Evolutionary conservation across 768 basidiomycete genomes (phyloP), one percentile per base, ranked within the genome.

Genomic region (Cystofilobasidium bisporidii): DNA sequence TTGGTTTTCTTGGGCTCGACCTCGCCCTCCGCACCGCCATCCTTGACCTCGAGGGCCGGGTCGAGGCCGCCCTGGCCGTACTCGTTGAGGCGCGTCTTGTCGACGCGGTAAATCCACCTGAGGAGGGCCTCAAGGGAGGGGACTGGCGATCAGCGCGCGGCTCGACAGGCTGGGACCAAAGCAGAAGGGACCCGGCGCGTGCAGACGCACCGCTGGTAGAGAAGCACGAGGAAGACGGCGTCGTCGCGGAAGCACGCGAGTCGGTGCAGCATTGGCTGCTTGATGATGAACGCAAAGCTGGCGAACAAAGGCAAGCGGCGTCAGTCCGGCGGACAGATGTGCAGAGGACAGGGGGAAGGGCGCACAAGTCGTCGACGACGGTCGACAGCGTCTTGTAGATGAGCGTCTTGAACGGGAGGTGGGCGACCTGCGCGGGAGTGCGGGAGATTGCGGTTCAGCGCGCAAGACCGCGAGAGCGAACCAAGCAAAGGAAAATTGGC

Each of bases 61-160:
- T 50, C 26, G 48, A 50, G 48, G 4, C 45, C 45, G 26, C 91
- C 87, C 78, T 94, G 89, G 53, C 93, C 93, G 76, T 90, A 97
- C 55, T 62, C 94, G 78, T 99, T 99, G 72, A 90, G 83, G 72
- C 96, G 87, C 72, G 88, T 89, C 72, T 86, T 88, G 79, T 99
- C 96, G 75, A 97, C 82, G 48, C 90, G 86, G 81, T 99, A 99
- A 78, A 97, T 97, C 88, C 89, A 99, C 65, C 91, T 53, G 48
- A 2, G 15, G 53, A 24, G 26, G 15, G 32, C 26, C n/a, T 32
- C 26, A 30, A 14, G n/a, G 3, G 20, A 64, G 50, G 38, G 28
- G 36, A 53, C 45, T 18, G 32, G 69, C 86, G 72, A 41, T 41
- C 40, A 5, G 36, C 5, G 36, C 36, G 36, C 36, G 36, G 36